Conservation (phyloP, 164 flowering plant genomes). For the Liriodendron chinense region DNA sequence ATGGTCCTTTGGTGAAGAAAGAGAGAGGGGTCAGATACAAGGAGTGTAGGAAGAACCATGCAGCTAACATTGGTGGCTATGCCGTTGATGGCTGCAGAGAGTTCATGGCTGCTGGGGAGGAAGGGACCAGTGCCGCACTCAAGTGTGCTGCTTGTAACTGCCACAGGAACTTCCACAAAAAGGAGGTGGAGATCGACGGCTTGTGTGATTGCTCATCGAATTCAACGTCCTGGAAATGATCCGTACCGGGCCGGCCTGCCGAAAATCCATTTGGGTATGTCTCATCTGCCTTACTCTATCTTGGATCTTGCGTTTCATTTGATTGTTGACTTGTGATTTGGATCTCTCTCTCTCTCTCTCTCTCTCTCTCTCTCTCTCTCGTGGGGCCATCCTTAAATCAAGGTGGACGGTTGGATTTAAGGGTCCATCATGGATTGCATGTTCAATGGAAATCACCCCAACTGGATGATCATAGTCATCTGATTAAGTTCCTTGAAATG, state of each 20-base stretch:
- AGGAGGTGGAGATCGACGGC: conserved; percentile 21
- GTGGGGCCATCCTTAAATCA: not conserved
- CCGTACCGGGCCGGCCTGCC: not conserved
- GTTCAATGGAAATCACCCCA: too few species aligned
- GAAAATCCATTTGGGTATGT: not conserved
- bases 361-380: not conserved
- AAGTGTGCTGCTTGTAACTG: conserved; percentile 39
- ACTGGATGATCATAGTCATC: too few species aligned
- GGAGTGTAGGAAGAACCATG: conserved; percentile 41
- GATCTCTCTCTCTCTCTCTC: not conserved
- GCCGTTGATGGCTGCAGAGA: conserved; percentile 37
- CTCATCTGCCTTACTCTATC: not conserved
- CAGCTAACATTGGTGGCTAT: conserved; percentile 36
- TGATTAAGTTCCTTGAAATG: too few species aligned
- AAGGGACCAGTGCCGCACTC: conserved; percentile 34
- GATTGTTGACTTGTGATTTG: not conserved
- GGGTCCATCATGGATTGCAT: too few species aligned
- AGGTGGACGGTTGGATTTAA: too few species aligned
- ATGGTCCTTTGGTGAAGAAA: conserved; percentile 14
- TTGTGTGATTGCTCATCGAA: conserved; percentile 24
- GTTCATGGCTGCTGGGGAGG: conserved; percentile 38
- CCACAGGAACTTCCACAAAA: conserved; percentile 37
- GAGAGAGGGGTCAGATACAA: conserved; percentile 23
- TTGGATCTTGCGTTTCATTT: not conserved
- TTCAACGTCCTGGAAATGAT: conserved; percentile 17